Base-by-base conservation (phyloP, 176 grass and related monocot species). In the Oryza punctata region DNA sequence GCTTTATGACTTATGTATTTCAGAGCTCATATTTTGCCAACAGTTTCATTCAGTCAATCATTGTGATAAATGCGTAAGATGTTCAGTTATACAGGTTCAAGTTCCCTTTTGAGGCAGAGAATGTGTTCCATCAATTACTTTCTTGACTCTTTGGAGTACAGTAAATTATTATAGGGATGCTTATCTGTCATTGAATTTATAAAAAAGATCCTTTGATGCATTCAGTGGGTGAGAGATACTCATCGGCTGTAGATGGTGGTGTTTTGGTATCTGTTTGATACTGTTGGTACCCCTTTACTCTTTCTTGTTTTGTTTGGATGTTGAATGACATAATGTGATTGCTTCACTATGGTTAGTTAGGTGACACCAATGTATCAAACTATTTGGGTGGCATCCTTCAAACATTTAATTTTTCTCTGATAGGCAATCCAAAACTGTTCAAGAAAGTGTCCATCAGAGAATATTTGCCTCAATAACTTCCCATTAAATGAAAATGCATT, bases 351-450 rank as follows among this genome's bases (percentile, higher is more conserved):
- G 61, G 65, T 70, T 47, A 46, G 50, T 82, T 83, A 57, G 73
- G 46, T 76, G 46, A 71, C 26, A 81, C 63, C 19, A 67, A 60
- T 87, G 63, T 69, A 61, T 69, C 63, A 75, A 40, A 24, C 69
- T 35, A 61, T 24, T 75, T 47, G 10, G 7, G 28, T 61, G 63
- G 21, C 28, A 70, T 70, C 28, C 37, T 49, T 75, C 28, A 63
- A 71, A 65, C 38, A 10, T 87, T 70, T 87, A 72, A 33, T 47
- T 77, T 87, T 76, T 82, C 47, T 76, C 71, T 63, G 65, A n/a
- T 63, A 49, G 27, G 65, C 28, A 77, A 46, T 82, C 37, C 21
- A 63, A 25, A 86, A 65, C 49, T 88, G 37, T 82, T 50, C 18
- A 81, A 60, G 78, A 46, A 68, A 50, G 45, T 68, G 43, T 43